Percentiles rank a stretch among this genome's conserved stretches.
Evolutionary conservation across 768 basidiomycete species (phyloP).

Genomic region (Rhizopogon roseolus): DNA sequence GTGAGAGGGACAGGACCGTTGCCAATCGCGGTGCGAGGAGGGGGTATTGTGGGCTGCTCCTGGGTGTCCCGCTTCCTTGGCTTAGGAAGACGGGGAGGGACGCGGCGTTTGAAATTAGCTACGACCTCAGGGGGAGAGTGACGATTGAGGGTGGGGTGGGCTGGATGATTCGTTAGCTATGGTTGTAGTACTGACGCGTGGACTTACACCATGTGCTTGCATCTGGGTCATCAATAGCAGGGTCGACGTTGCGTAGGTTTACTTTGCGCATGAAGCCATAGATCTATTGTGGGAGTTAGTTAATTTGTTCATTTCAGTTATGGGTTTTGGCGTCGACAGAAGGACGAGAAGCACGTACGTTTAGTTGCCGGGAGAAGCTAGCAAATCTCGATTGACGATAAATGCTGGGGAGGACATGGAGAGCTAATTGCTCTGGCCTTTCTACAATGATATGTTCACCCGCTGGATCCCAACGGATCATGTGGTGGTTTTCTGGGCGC

Average conservation of each 20-base stretch:
- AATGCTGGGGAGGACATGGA: constrained; percentile 89
- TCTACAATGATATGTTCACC: constrained; percentile 97
- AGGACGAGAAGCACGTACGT: constrained; percentile 54
- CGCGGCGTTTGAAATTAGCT: constrained; percentile 92
- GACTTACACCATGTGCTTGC: constrained; percentile 94
- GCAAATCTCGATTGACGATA: constrained; percentile 97
- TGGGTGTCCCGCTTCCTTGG: constrained; percentile 74
- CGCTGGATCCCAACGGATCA: constrained; percentile 94
- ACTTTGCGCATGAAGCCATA: constrained; percentile 99
- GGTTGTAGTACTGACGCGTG: constrained; percentile 7
- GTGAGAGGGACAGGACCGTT: constrained; percentile 66
- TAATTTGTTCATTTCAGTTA: constrained; percentile 12
- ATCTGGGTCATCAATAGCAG: constrained; percentile 92
- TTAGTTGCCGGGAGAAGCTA: constrained; percentile 95
- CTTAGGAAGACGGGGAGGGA: constrained; percentile 88
- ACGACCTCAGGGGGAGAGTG: constrained; percentile 88
- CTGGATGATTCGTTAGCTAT: constrained; percentile 31
- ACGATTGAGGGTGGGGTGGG: constrained; percentile 88
- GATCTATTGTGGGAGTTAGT: constrained; percentile 51
- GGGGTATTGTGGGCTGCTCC: constrained; percentile 65
- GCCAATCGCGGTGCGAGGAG: constrained; percentile 71
- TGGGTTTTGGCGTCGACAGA: constrained; percentile 15
- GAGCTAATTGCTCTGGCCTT: constrained; percentile 86
- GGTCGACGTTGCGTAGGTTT: constrained; percentile 92
- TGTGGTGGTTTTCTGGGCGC: constrained; percentile 89